phyloP scores from a whole-genome alignment of 2,329 filamentous ascomycete species.

The Myotisia sp. region DNA sequence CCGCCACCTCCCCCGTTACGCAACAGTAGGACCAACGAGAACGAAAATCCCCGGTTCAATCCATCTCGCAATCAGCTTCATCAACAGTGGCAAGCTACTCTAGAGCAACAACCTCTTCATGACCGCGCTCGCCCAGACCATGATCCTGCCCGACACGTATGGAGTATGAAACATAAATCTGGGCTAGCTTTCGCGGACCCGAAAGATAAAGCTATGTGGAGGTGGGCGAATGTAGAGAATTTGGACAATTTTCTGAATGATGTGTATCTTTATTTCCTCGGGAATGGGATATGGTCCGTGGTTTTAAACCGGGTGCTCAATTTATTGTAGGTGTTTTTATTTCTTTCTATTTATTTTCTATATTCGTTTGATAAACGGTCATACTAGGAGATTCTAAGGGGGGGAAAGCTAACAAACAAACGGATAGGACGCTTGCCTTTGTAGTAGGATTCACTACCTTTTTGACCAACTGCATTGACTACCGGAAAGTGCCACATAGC shows the following conservation, averaged over 20 bases:
- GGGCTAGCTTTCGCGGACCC: conserved; percentile 38
- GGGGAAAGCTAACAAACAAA: not conserved
- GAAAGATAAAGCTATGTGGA: conserved; percentile 72
- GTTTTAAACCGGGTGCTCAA: conserved; percentile 56
- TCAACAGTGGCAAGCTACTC: conserved; percentile 38
- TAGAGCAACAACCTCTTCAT: conserved; percentile 29
- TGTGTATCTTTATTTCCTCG: conserved; percentile 75
- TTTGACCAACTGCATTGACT: conserved; percentile 74
- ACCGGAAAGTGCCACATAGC: conserved; percentile 52
- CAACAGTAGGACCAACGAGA: conserved; percentile 10
- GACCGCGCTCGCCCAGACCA: conserved; percentile 6
- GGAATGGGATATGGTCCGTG: conserved; percentile 75
- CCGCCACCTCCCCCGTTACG: conserved; percentile 18
- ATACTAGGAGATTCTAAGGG: not conserved
- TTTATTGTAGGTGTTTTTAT: conserved; percentile 46
- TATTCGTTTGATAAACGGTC: not conserved
- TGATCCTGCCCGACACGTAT: conserved; percentile 2
- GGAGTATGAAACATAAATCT: conserved; percentile 3
- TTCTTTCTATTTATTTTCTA: not conserved
- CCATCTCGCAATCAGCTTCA: conserved; percentile 29
- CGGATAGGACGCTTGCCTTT: conserved; percentile 64
- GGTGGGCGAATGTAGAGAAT: conserved; percentile 84
- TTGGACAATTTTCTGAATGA: conserved; percentile 74
- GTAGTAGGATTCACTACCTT: conserved; percentile 72
- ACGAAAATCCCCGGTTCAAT: conserved; percentile 12